Conservation (phyloP, 2,329 filamentous ascomycete species). For the Aspergillus unguis region DNA sequence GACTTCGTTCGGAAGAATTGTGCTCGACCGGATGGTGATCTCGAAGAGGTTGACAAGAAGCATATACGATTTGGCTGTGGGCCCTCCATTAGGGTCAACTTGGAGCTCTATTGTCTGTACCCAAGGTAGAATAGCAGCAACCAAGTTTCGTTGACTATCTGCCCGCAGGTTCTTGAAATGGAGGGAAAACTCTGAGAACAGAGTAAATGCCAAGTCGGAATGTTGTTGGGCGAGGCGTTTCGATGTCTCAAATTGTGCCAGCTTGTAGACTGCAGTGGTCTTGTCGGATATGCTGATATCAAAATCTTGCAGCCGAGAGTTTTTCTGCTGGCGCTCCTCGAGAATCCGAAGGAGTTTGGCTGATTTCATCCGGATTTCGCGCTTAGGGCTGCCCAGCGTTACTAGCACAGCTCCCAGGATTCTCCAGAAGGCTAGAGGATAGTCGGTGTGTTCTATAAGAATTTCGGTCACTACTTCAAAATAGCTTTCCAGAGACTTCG, state of each 20-base stretch:
- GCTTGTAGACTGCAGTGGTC: constrained; percentile 95
- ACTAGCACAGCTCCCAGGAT: constrained; percentile 84
- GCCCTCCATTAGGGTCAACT: constrained; percentile 84
- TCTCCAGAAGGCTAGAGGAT: constrained; percentile 85
- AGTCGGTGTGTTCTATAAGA: constrained; percentile 75
- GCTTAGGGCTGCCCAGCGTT: constrained; percentile 87
- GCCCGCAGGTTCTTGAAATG: constrained; percentile 87
- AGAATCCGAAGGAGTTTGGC: constrained; percentile 74
- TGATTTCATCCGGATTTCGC: constrained; percentile 83
- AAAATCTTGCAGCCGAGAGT: constrained; percentile 90
- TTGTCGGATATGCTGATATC: constrained; percentile 99
- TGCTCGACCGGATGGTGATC: constrained; percentile 90
- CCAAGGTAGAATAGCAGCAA: constrained; percentile 93
- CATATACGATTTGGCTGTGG: constrained; percentile 89
- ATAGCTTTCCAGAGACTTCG: constrained; percentile 89
- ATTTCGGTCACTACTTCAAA: constrained; percentile 90
- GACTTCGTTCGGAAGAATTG: constrained; percentile 88
- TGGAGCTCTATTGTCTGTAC: constrained; percentile 91
- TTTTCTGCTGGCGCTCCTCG: constrained; percentile 78
- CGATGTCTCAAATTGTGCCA: constrained; percentile 95
- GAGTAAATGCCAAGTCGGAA: constrained; percentile 81
- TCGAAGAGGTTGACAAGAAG: constrained; percentile 91
- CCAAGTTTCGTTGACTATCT: constrained; percentile 84
- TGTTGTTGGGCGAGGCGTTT: constrained; percentile 85
- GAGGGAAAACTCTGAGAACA: constrained; percentile 92